Conservation (phyloP, 2,329 filamentous ascomycete genomes). For the Fusarium avenaceum region DNA sequence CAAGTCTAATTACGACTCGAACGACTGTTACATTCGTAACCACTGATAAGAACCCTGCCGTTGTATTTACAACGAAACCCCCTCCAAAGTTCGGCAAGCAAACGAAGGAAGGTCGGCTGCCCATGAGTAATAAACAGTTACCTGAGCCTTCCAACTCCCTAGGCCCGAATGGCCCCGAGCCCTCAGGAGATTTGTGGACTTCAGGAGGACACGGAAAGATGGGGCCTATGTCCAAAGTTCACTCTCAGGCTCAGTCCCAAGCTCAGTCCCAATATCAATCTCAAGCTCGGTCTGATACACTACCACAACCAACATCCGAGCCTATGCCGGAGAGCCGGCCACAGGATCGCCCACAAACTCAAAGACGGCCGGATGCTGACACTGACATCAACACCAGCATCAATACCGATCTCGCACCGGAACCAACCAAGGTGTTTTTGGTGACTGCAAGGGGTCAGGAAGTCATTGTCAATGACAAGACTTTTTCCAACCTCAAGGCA, state of each 20-base stretch:
- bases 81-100: conserved; percentile 57
- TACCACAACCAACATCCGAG: conserved; percentile 6
- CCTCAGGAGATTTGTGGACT: not conserved
- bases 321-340: conserved; percentile 5
- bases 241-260: too few relatives aligned
- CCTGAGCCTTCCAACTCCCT: conserved; percentile 20
- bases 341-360: conserved; percentile 8
- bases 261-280: too few relatives aligned
- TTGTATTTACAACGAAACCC: conserved; percentile 58
- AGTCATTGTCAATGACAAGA: conserved; percentile 64
- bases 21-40: conserved; percentile 62
- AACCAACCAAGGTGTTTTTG: conserved; percentile 51
- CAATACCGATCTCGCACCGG: not conserved
- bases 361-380: conserved; percentile 10
- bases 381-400: not conserved
- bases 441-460: conserved; percentile 60
- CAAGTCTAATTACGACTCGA: conserved; percentile 28
- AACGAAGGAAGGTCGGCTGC: conserved; percentile 7
- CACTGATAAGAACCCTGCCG: conserved; percentile 68
- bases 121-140: conserved; percentile 41
- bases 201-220: not conserved
- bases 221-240: not conserved
- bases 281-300: conserved; percentile 3
- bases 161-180: not conserved
- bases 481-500: conserved; percentile 57